Conservation (phyloP, 2,329 filamentous ascomycete genomes). For the Penicillium thymicola region DNA sequence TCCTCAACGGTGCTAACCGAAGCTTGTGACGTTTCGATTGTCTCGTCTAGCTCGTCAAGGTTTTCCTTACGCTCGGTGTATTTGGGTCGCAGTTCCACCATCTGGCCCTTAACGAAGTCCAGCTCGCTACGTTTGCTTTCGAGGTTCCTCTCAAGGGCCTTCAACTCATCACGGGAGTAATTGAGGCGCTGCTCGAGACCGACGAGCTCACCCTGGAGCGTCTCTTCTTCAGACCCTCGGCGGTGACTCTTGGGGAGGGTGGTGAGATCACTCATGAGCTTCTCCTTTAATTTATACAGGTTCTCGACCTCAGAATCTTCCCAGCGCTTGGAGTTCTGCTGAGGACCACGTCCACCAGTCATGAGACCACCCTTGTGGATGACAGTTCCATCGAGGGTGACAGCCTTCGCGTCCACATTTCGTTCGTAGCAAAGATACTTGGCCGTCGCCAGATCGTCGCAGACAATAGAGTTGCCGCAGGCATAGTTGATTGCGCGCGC, state of each 20-base stretch:
- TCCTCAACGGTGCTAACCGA: slow-evolving; percentile 82
- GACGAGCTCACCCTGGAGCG: slow-evolving; percentile 72
- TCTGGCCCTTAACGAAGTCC: slow-evolving; percentile 67
- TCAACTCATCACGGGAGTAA: slow-evolving; percentile 71
- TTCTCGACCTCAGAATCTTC: slow-evolving; percentile 88
- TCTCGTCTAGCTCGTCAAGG: slow-evolving; percentile 60
- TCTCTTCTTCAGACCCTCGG: slow-evolving; percentile 73
- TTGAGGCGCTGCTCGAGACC: slow-evolving; percentile 74
- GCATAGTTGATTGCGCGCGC: slow-evolving; percentile 93
- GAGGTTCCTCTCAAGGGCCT: slow-evolving; percentile 76
- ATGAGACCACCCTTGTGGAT: slow-evolving; percentile 96
- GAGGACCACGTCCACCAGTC: slow-evolving; percentile 86
- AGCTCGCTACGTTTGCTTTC: slow-evolving; percentile 80
- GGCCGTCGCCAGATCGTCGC: slow-evolving; percentile 79
- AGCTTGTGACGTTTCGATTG: slow-evolving; percentile 55
- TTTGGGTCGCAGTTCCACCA: slow-evolving; percentile 74
- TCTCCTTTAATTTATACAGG: slow-evolving; percentile 71
- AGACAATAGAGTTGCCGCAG: slow-evolving; percentile 92
- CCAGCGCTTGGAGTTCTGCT: slow-evolving; percentile 74
- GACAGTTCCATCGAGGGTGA: slow-evolving; percentile 90
- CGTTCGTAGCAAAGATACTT: slow-evolving; percentile 86
- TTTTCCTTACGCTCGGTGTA: slow-evolving; percentile 68
- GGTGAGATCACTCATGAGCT: slow-evolving; percentile 72
- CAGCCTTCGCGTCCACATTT: slow-evolving; percentile 84
- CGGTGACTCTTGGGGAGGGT: slow-evolving; percentile 76